Conservation (phyloP, 257 asterid species). For the Eustoma russellianum region DNA sequence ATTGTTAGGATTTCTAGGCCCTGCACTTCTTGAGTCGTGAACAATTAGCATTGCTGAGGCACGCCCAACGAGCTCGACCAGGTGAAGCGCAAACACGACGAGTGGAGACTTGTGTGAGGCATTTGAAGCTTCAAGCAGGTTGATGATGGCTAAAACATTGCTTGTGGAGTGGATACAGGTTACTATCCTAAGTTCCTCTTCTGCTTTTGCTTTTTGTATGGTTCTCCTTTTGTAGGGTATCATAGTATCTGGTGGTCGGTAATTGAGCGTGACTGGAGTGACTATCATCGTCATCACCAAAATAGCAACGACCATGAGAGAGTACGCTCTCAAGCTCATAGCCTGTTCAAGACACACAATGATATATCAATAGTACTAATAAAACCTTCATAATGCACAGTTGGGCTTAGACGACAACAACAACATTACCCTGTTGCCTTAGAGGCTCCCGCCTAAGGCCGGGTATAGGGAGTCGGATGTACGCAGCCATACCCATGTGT, state of each 20-base stretch:
- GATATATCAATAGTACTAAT: no score
- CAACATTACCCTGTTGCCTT: no score
- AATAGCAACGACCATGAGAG: constrained; percentile 54
- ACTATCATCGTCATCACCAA: constrained; percentile 57
- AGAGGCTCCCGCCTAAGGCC: no score
- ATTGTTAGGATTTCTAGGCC: constrained; percentile 44
- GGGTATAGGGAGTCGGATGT: no score
- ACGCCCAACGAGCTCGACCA: constrained; percentile 80
- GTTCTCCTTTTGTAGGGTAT: constrained; percentile 66
- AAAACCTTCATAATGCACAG: no score
- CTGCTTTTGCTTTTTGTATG: constrained; percentile 52
- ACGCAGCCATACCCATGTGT: no score
- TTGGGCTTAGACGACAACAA: no score
- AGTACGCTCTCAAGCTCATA: constrained; percentile 42
- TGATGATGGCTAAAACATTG: constrained; percentile 50
- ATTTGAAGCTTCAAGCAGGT: constrained; percentile 60
- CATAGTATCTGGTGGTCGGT: constrained; percentile 31
- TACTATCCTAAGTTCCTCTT: constrained; percentile 64
- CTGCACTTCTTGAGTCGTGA: constrained; percentile 45
- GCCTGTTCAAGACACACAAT: constrained; percentile 29
- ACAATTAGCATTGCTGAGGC: constrained; percentile 64
- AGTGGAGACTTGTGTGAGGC: constrained; percentile 43
- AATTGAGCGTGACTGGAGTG: constrained; percentile 42
- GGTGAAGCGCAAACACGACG: constrained; percentile 55
- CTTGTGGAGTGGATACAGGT: constrained; percentile 58